A percentile compares a stretch with the other conserved stretches of the same genome.
These are phyloP conservation scores for Hemisphaericaspora nanyangensis DNA, from an alignment of 805 yeast species.

Conservation along the genomic window DNA sequence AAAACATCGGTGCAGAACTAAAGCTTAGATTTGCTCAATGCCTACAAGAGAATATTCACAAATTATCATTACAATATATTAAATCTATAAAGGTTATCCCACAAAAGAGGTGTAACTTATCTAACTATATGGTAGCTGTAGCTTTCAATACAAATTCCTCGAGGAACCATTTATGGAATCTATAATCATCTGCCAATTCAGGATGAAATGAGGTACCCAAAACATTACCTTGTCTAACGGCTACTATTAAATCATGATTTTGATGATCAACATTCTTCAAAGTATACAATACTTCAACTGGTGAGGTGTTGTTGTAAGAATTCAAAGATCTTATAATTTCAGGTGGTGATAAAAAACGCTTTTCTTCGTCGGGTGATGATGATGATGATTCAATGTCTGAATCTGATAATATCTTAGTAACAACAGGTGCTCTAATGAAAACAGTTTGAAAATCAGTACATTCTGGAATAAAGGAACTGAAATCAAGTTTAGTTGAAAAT, in stretches of 20 bases:
- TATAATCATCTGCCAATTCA: constrained; percentile 54
- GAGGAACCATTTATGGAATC: constrained; percentile 71
- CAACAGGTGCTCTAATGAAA: constrained; percentile 77
- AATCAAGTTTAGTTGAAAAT: constrained; percentile 47
- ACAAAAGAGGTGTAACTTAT: too few relatives aligned
- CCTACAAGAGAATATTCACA: too few relatives aligned
- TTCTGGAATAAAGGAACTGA: constrained; percentile 39
- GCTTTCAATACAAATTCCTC: constrained; percentile 45
- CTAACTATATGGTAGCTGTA: background rate
- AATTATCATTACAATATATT: background rate
- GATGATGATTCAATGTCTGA: background rate
- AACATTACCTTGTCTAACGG: constrained; percentile 63
- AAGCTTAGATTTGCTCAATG: too few relatives aligned
- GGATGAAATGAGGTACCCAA: constrained; percentile 82
- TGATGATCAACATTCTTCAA: constrained; percentile 18
- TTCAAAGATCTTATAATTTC: constrained; percentile 17
- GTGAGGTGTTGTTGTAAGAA: constrained; percentile 18
- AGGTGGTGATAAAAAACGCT: constrained; percentile 3
- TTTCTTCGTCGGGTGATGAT: too few relatives aligned
- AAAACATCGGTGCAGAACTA: too few relatives aligned
- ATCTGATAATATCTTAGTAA: constrained; percentile 23
- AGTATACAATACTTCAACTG: constrained; percentile 41
- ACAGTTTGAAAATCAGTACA: constrained; percentile 42
- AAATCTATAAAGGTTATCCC: background rate
- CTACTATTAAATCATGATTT: constrained; percentile 50